Percentiles rank a stretch among this genome's conserved stretches.
These are phyloP conservation scores for Corymbia maculata DNA, from an alignment of 345 rosid species.

Conservation along the genomic window DNA sequence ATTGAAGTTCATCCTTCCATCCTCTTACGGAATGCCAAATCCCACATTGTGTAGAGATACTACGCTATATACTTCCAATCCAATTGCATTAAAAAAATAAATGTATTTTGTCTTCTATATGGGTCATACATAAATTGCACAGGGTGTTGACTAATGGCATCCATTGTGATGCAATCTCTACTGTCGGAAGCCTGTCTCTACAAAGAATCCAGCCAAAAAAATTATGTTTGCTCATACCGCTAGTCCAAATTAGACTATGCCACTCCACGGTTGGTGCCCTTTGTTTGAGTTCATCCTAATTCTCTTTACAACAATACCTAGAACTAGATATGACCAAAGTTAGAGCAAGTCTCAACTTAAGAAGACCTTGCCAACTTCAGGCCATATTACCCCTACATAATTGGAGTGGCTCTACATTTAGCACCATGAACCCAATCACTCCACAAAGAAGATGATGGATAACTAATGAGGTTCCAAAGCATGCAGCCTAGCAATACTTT, in stretches of 20 bases:
- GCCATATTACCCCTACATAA: fast-evolving
- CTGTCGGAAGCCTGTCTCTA: not conserved
- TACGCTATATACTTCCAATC: not conserved
- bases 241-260: not conserved
- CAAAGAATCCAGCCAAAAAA: not conserved
- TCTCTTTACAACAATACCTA: not conserved
- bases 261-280: not conserved
- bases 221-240: fast-evolving
- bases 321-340: not conserved
- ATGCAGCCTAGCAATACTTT: not conserved
- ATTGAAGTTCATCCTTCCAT: not conserved
- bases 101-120: not conserved
- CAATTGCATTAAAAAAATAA: not conserved
- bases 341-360: not conserved
- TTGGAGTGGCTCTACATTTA: not conserved
- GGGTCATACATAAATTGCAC: not conserved
- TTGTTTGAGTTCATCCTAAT: not conserved
- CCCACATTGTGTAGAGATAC: not conserved
- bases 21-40: not conserved
- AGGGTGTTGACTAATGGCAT: not conserved
- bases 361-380: not conserved
- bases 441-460: not conserved
- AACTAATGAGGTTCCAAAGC: not conserved
- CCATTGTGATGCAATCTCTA: fast-evolving
- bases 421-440: not conserved